Evolutionary conservation across 495 filamentous ascomycete genomes (phyloP), one percentile per base, ranked within the genome.

Genomic region (Lichenothelia convexa): DNA sequence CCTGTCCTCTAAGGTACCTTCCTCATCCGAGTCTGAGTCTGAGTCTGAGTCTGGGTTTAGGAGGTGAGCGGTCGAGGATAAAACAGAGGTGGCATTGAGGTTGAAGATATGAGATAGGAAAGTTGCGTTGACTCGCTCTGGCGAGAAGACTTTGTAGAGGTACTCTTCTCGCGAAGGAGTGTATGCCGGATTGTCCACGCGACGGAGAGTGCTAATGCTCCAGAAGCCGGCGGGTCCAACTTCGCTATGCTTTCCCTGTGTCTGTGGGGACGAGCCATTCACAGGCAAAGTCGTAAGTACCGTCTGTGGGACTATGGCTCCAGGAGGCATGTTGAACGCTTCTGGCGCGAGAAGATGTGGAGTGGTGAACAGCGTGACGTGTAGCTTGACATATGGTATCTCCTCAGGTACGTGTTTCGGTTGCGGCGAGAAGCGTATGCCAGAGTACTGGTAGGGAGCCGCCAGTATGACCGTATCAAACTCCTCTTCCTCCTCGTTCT

Each of bases 101-200:
- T 63, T 69, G 3, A 75, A 54, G 60, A 58, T 45, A 6, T 57
- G 45, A 8, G 65, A 60, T 22, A 93, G 48, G 47, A 85, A 86
- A 2, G 64, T 51, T 0, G 70, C 53, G 0, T 72, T 73, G 8
- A 83, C 62, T 4, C 61, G 63, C 24, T 70, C 56, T 0, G 85
- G 80, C 0, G 84, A 91, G 65, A 95, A 97, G 40, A 95, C 80
- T 56, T 97, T 97, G 63, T 95, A 97, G 20, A 93, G 67, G 46
- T 80, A 85, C 50, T 97, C 87, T 13, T 45, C 40, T 13, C 57
- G 44, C 32, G 60, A 40, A 7, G 50, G 43, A n/a, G 41, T 42
- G 0, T 65, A 61, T 20, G 55, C 48, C 0, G 75, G 67, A 36
- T 76, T 79, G 21, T 56, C 49, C 5, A 77, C 62, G n/a, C 61